Percentiles rank a stretch among this genome's conserved stretches.
Conservation (phyloP, 2,329 filamentous ascomycete species). For the Aphanocladium album region DNA sequence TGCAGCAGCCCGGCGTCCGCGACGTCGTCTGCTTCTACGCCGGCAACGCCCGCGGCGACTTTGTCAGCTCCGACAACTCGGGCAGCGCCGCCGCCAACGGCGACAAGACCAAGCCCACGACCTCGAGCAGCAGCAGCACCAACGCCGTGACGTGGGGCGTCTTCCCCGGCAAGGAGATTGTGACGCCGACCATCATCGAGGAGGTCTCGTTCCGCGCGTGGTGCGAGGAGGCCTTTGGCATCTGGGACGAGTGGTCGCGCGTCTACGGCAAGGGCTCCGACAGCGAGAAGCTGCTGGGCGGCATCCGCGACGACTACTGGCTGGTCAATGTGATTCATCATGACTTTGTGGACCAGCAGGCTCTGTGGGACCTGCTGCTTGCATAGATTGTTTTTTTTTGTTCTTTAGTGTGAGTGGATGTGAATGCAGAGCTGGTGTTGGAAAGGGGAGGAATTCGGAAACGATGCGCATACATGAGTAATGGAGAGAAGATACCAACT, state of each 20-base stretch:
- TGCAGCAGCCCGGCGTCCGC: slow-evolving; percentile 53
- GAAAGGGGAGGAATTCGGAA: neutral
- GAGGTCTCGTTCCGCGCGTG: slow-evolving; percentile 90
- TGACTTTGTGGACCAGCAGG: slow-evolving; percentile 65
- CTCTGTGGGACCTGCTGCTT: slow-evolving; percentile 63
- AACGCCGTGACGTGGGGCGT: slow-evolving; percentile 97
- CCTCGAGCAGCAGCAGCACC: slow-evolving; percentile 57
- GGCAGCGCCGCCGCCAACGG: slow-evolving; percentile 22
- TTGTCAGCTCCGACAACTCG: slow-evolving; percentile 61
- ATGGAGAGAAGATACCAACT: neutral
- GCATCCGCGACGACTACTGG: slow-evolving; percentile 67
- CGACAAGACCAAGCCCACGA: slow-evolving; percentile 19
- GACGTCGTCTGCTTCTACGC: slow-evolving; percentile 83
- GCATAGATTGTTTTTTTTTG: neutral
- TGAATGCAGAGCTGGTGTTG: neutral
- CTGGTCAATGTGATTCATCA: slow-evolving; percentile 89
- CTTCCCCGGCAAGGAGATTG: slow-evolving; percentile 92
- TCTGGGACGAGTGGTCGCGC: slow-evolving; percentile 90
- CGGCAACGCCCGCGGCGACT: slow-evolving; percentile 71
- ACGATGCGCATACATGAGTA: neutral
- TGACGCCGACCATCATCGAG: slow-evolving; percentile 95
- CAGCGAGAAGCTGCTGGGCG: slow-evolving; percentile 66
- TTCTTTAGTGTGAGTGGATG: neutral
- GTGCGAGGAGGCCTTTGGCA: slow-evolving; percentile 92
- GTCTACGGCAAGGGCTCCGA: slow-evolving; percentile 74